Evolutionary conservation across 345 rosid species (phyloP).

Genomic region (Camelina hispida): DNA sequence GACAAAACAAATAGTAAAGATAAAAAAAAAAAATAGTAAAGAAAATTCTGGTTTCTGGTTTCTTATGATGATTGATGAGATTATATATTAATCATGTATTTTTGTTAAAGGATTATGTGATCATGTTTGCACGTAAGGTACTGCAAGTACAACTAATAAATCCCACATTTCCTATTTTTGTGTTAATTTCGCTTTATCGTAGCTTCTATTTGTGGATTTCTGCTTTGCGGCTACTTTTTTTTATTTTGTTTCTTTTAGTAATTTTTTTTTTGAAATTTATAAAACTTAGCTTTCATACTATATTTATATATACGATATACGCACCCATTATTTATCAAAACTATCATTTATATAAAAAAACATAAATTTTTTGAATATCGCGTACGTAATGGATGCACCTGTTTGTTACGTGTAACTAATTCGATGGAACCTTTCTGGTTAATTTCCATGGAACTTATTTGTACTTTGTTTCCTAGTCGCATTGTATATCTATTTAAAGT

Average conservation of each 20-base stretch:
- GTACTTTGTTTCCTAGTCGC: neutral
- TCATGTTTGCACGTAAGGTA: conserved; percentile 14
- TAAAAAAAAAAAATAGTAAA: neutral
- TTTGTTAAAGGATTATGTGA: neutral
- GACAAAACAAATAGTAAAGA: neutral
- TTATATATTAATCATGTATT: too few species aligned
- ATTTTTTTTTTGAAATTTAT: too few species aligned
- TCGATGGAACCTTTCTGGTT: neutral
- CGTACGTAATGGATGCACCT: neutral
- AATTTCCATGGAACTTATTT: conserved; percentile 4
- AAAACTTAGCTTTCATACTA: too few species aligned
- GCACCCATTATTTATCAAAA: neutral
- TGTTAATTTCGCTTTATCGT: too few species aligned
- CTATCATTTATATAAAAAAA: neutral
- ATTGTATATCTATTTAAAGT: neutral
- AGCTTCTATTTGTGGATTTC: too few species aligned
- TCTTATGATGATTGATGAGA: too few species aligned
- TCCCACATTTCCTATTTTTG: too few species aligned
- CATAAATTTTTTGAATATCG: neutral
- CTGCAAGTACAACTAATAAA: neutral
- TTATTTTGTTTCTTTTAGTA: too few species aligned
- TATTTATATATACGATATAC: neutral
- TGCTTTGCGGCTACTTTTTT: too few species aligned
- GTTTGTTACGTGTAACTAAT: neutral
- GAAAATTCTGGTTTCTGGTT: neutral